These are phyloP conservation scores for Zalaria obscura DNA, from an alignment of 2,329 filamentous ascomycete genomes.

Conservation along the genomic window DNA sequence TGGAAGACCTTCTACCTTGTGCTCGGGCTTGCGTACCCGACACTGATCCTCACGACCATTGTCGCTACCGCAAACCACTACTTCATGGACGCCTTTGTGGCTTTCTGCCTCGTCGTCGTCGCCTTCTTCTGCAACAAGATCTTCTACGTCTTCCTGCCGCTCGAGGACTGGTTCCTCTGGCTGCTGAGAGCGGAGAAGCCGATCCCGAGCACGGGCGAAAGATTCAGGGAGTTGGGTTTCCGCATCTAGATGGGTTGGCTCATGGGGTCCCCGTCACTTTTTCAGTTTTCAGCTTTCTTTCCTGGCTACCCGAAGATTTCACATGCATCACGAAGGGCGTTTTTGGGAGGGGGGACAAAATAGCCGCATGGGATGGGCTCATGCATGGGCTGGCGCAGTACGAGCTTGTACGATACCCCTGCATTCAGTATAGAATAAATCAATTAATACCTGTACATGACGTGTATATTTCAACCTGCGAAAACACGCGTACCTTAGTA, in stretches of 20 bases:
- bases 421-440: too few species aligned
- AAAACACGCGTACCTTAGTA: too few species aligned
- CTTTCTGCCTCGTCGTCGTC: conserved; percentile 30
- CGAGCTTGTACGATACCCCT: too few species aligned
- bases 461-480: too few species aligned
- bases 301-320: neutral
- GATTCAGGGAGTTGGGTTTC: conserved; percentile 13
- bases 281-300: neutral
- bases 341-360: too few species aligned
- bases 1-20: conserved; percentile 30
- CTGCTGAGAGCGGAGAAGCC: conserved; percentile 35
- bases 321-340: too few species aligned
- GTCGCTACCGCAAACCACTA: conserved; percentile 48
- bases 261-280: neutral
- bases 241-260: neutral
- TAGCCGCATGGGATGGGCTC: too few species aligned
- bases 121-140: conserved; percentile 34
- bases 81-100: conserved; percentile 37
- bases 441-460: too few species aligned
- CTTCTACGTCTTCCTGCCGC: conserved; percentile 34
- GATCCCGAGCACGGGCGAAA: conserved; percentile 36
- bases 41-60: conserved; percentile 41
- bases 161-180: conserved; percentile 37
- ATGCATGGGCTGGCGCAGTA: too few species aligned
- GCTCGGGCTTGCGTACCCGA: conserved; percentile 37